Conservation (phyloP, 2,329 filamentous ascomycete genomes). For the Aspergillus clavatus region DNA sequence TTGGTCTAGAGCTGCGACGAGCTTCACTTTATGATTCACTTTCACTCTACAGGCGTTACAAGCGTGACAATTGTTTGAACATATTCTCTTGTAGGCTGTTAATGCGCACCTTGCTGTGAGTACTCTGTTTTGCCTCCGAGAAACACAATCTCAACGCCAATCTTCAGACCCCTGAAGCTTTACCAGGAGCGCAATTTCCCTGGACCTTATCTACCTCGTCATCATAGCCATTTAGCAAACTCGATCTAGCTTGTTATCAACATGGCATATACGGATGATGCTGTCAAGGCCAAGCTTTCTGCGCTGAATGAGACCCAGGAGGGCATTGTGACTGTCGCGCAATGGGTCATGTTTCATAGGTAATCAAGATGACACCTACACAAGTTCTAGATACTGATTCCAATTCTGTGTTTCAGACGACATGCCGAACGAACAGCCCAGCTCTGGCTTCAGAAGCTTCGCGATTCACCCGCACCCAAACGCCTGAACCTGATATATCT, state of each 20-base stretch:
- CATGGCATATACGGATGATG: slow-evolving; percentile 96
- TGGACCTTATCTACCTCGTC: not conserved
- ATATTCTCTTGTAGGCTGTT: not conserved
- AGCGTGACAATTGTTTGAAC: not conserved
- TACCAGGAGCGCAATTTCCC: not conserved
- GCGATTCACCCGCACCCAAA: slow-evolving; percentile 80
- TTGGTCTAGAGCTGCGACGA: not conserved
- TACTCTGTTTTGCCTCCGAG: not conserved
- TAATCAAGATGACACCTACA: slow-evolving; percentile 41
- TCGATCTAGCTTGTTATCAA: slow-evolving; percentile 11
- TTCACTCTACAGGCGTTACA: not conserved
- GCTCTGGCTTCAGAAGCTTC: slow-evolving; percentile 84
- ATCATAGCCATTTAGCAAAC: not conserved
- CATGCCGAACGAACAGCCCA: slow-evolving; percentile 88
- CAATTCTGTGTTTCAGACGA: slow-evolving; percentile 55
- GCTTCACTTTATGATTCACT: slow-evolving; percentile 1
- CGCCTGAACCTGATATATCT: slow-evolving; percentile 89
- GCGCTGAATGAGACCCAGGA: slow-evolving; percentile 96
- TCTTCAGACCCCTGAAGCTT: not conserved
- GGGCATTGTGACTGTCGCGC: slow-evolving; percentile 89
- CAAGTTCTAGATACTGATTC: slow-evolving; percentile 13
- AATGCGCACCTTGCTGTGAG: not conserved
- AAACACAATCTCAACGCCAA: not conserved
- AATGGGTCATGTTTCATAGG: slow-evolving; percentile 99
- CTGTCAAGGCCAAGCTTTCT: slow-evolving; percentile 88